Evolutionary conservation across 208 protist genomes (phyloP), one percentile per base, ranked within the genome.

Genomic region (Acanthamoeba polyphaga): DNA sequence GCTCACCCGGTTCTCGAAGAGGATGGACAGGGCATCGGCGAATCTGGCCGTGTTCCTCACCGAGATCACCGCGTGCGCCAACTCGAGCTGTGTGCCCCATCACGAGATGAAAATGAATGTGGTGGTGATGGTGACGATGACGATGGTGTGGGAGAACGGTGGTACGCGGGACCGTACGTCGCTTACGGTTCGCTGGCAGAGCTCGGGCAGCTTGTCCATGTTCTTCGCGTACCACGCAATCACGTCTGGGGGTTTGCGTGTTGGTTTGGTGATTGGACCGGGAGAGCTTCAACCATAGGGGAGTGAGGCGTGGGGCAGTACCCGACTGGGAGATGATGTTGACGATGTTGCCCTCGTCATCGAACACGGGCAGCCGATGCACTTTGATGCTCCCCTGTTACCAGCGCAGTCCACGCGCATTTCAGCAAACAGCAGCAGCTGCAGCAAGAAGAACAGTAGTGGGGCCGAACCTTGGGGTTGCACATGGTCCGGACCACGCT

Each of bases 321-420:
- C 70, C 70, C 13, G 70, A 78, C 19, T 78, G 70, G 17, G 70
- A 78, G 70, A 78, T 78, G 70, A 78, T 49, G 29, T 78, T 78
- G 34, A 43, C 70, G 70, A 78, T 78, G 38, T 78, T 78, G 34
- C 70, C 70, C 38, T 78, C 70, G 29, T 43, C 70, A 22, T 34
- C 38, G 38, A 78, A 78, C 70, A 78, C 70, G n/a, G 70, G 70
- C 70, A 78, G 70, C 17, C 70, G 70, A 15, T 78, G 70, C 29
- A 78, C 70, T 22, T 78, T 78, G 70, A 78, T 78, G 29, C 70
- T 78, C 7, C 70, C 66, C 66, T 72, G 66, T 3, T 12, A 7
- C 53, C 53, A 58, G 66, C 29, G 9, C 66, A 38, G 15, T 4
- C 6, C 29, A 72, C 10, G 3, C 66, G 22, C 34, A 38, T 38